Base-by-base conservation (phyloP, 2,329 filamentous ascomycete genomes). In the Sclerotinia nivalis region DNA sequence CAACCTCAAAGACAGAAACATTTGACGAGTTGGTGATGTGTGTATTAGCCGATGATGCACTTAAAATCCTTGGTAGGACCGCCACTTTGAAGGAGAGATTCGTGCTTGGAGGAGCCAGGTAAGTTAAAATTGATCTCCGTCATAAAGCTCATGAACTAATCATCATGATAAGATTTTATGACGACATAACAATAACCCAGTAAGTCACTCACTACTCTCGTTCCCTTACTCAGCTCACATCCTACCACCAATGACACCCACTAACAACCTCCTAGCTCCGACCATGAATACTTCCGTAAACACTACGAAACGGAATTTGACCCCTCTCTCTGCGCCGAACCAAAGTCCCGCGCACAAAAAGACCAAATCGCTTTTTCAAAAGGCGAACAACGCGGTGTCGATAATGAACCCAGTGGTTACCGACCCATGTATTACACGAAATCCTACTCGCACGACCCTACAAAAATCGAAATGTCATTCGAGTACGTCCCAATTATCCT, bases 131-230 rank as follows among this genome's bases (percentile, higher is more conserved):
- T n/a, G 1, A 12, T 8, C 2, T 25, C 8, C 31, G 31, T 37
- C 2, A 20, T 37, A 13, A 37, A 40, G n/a, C 9, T 22, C 1
- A 40, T 20, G n/a, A 28, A 15, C 61, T 64, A 40, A 64, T 2
- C 8, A 49, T 50, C 59, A 15, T 25, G 6, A 52, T 9, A 18
- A 64, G 47, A 52, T 88, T 91, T 78, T 87, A 85, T 75, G 86
- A 92, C 81, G 90, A 92, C 77, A 86, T 92, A 69, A 92, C 89
- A 20, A 84, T 92, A 72, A 92, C 89, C 1, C 89, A 92, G 58
- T 69, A 64, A 52, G 8, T 8, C n/a, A 25, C 18, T 13, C 7
- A 4, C 34, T 47, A n/a, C 1, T 13, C 2, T 13, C 47, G 2
- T 25, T 20, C 13, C 1, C 25, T 25, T 18, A 20, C 15, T 10